Percentiles rank a stretch among this genome's conserved stretches.
Evolutionary conservation across 305 asterid genomes (phyloP).

Genomic region (Fraxinus baroniana): DNA sequence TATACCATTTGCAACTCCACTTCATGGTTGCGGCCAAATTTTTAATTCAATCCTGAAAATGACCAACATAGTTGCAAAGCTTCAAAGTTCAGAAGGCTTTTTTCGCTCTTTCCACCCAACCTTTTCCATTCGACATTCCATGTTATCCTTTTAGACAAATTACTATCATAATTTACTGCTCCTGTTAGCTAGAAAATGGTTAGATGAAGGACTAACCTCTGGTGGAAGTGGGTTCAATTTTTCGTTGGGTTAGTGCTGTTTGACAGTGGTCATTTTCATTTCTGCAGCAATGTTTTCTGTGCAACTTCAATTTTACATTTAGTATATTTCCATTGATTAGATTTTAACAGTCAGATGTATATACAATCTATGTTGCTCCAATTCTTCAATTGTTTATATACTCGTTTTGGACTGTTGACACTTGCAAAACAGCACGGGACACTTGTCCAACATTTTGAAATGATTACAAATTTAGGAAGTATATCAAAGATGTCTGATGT

Average conservation of each 20-base stretch:
- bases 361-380: neutral
- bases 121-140: neutral
- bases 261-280: neutral
- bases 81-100: neutral
- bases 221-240: neutral
- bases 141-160: neutral
- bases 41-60: neutral
- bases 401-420: neutral
- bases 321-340: neutral
- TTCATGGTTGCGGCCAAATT: neutral
- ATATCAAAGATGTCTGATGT: neutral
- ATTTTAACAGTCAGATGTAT: neutral
- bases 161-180: neutral
- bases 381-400: neutral
- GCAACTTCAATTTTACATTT: slow-evolving; percentile 5
- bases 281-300: neutral
- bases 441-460: neutral
- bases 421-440: neutral
- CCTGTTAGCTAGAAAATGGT: slow-evolving; percentile 12
- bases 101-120: neutral
- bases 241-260: slow-evolving; percentile 5
- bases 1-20: neutral
- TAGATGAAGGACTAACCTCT: neutral
- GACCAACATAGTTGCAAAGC: neutral
- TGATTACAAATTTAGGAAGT: neutral